These are phyloP conservation scores for Vanilla planifolia DNA, from an alignment of 106 monocot species.

Conservation along the genomic window DNA sequence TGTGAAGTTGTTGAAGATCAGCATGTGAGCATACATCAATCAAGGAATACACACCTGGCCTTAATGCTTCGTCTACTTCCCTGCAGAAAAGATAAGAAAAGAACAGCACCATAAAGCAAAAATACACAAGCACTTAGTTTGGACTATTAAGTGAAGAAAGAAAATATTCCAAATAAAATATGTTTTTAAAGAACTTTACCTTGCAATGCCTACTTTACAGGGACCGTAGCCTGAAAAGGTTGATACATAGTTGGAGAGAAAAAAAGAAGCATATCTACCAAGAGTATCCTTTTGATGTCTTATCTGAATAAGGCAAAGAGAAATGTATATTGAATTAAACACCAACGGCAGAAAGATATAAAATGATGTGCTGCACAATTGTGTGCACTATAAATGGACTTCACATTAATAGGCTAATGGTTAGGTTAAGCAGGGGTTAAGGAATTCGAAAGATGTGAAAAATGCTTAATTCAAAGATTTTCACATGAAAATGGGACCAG, in stretches of 20 bases:
- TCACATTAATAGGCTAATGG: too few species aligned
- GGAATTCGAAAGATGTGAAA: too few species aligned
- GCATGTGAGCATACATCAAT: slow-evolving; percentile 63
- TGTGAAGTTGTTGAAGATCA: slow-evolving; percentile 80
- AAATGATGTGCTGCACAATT: too few species aligned
- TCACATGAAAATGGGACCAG: too few species aligned
- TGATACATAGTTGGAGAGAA: slow-evolving; percentile 18
- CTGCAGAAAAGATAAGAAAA: slow-evolving; percentile 23
- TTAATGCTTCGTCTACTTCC: slow-evolving; percentile 75
- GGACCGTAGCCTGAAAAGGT: slow-evolving; percentile 13
- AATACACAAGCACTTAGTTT: background rate
- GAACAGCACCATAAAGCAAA: background rate
- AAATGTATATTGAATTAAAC: too few species aligned
- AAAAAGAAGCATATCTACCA: slow-evolving; percentile 4
- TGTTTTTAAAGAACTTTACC: background rate
- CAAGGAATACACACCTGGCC: slow-evolving; percentile 74
- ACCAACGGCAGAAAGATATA: too few species aligned
- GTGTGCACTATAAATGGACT: too few species aligned
- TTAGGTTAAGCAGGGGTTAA: too few species aligned
- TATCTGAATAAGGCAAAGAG: slow-evolving; percentile 9
- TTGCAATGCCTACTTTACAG: slow-evolving; percentile 17
- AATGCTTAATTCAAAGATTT: too few species aligned
- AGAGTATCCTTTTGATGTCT: slow-evolving; percentile 18
- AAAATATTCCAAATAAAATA: background rate
- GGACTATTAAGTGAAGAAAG: background rate